Conservation (phyloP, 148 eudicot species). For the Talinum fruticosum region DNA sequence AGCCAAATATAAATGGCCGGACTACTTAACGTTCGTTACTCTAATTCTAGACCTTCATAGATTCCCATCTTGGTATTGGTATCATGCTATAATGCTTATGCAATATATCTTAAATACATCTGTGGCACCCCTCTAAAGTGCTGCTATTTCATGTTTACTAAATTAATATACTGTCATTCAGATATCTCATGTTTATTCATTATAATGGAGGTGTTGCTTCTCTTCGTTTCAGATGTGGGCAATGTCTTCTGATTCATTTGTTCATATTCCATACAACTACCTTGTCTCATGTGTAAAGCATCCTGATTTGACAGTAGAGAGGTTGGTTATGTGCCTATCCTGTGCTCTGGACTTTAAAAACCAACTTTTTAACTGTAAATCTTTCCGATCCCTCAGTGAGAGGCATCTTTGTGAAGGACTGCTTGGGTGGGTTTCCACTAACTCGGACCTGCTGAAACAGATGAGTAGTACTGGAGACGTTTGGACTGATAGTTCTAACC, state of each 20-base stretch:
- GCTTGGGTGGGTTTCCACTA: conserved; percentile 57
- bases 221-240: conserved; percentile 71
- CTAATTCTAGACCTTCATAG: too few relatives aligned
- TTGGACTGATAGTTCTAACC: conserved; percentile 20
- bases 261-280: conserved; percentile 44
- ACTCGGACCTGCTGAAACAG: conserved; percentile 30
- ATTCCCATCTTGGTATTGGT: too few relatives aligned
- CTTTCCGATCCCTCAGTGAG: conserved; percentile 53
- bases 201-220: conserved; percentile 10
- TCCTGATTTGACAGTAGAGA: conserved; percentile 66
- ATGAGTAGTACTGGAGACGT: conserved; percentile 23
- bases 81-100: too few relatives aligned
- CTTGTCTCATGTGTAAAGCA: conserved; percentile 60
- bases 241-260: conserved; percentile 43
- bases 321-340: conserved; percentile 38
- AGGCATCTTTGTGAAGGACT: conserved; percentile 76
- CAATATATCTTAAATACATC: too few relatives aligned
- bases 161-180: conserved; percentile 4
- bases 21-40: too few relatives aligned
- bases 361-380: background rate
- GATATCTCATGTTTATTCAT: background rate
- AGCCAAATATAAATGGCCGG: too few relatives aligned
- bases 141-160: background rate
- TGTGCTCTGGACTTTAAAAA: background rate
- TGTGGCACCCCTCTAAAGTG: too few relatives aligned